Conservation (phyloP, 192 early-diverging fungal species). For the Diversispora eburnea region DNA sequence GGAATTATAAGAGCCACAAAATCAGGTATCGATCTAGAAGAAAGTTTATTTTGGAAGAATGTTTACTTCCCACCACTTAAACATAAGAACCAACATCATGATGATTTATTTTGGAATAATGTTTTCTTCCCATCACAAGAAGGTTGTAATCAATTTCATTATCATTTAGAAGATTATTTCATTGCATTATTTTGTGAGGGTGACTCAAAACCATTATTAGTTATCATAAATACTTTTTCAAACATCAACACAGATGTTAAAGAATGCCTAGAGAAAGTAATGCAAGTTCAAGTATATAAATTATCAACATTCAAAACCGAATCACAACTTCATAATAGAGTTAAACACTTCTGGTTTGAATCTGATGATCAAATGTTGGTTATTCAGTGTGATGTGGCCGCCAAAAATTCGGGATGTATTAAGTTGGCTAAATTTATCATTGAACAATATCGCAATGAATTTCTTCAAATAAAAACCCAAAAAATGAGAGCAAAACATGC, state of each 20-base stretch:
- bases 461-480: neutral
- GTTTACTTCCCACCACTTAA: conserved; percentile 14
- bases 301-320: conserved; percentile 15
- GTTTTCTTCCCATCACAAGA: too few relatives aligned
- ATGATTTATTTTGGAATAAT: neutral
- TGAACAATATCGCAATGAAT: conserved; percentile 17
- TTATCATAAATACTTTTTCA: conserved; percentile 22
- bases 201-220: neutral
- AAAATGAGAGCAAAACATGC: conserved; percentile 1
- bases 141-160: too few relatives aligned
- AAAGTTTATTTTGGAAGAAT: neutral
- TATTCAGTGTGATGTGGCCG: conserved; percentile 14
- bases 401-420: conserved; percentile 15
- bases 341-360: conserved; percentile 13
- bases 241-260: conserved; percentile 20
- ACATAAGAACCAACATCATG: neutral
- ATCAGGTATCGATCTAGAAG: neutral
- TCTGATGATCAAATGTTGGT: neutral
- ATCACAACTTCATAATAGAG: neutral
- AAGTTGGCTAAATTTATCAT: conserved; percentile 27
- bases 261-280: neutral
- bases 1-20: conserved; percentile 15
- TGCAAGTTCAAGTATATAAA: conserved; percentile 1
- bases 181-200: neutral
- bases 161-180: conserved; percentile 1